phyloP scores from a whole-genome alignment of 192 early-diverging fungal genomes.

The Coemansia sp. region DNA sequence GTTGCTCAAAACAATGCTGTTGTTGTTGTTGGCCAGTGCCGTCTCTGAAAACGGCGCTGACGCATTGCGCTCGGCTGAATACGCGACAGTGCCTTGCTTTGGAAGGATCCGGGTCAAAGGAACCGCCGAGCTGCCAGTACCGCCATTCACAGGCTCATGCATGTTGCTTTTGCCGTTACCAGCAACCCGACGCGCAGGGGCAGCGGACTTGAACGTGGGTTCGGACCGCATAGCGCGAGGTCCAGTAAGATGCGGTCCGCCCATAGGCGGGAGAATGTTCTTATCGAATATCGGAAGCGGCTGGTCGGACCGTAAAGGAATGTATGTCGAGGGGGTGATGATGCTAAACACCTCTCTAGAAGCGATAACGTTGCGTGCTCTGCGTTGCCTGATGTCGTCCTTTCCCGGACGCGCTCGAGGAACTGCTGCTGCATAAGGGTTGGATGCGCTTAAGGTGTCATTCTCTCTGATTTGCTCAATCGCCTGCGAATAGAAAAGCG shows the following conservation, averaged over 20 bases:
- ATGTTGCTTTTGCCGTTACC: slow-evolving; percentile 7
- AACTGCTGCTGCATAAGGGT: slow-evolving; percentile 22
- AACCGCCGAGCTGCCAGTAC: slow-evolving; percentile 14
- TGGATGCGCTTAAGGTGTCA: slow-evolving; percentile 21
- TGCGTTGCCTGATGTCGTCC: slow-evolving; percentile 46
- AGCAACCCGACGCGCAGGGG: neutral
- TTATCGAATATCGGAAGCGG: slow-evolving; percentile 1
- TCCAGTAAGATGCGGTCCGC: neutral
- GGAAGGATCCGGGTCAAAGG: slow-evolving; percentile 27
- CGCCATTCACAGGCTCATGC: neutral
- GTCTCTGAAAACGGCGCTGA: neutral
- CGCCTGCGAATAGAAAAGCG: slow-evolving; percentile 51
- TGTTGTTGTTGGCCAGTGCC: neutral
- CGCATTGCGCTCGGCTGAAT: neutral
- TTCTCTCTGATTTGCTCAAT: slow-evolving; percentile 40
- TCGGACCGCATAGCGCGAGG: slow-evolving; percentile 41
- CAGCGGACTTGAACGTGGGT: slow-evolving; percentile 26
- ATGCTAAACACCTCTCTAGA: slow-evolving; percentile 48
- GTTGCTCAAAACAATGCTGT: neutral
- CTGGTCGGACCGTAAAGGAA: slow-evolving; percentile 18
- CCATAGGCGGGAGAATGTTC: slow-evolving; percentile 6
- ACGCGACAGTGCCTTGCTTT: neutral
- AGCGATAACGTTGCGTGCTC: slow-evolving; percentile 45
- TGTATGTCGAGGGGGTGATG: slow-evolving; percentile 32
- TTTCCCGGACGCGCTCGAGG: slow-evolving; percentile 44